Evolutionary conservation across 2,329 filamentous ascomycete genomes (phyloP).

Genomic region (Aspergillus sp.): DNA sequence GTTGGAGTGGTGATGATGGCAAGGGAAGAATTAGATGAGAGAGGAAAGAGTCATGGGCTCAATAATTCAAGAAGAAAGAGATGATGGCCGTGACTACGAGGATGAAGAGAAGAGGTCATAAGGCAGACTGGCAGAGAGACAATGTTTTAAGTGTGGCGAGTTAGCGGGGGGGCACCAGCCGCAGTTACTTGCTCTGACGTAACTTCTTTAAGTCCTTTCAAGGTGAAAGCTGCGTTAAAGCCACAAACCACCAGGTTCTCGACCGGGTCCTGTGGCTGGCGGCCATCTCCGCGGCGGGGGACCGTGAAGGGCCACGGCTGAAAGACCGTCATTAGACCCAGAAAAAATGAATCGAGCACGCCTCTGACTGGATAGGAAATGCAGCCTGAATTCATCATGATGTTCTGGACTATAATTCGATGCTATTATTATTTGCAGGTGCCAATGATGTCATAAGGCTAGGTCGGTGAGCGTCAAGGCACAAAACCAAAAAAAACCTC

Average conservation of each 20-base stretch:
- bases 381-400: slow-evolving; percentile 9
- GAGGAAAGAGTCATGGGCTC: neutral
- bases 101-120: slow-evolving; percentile 2
- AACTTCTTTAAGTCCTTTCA: neutral
- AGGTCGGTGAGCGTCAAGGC: neutral
- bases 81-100: slow-evolving; percentile 3
- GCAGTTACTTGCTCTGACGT: slow-evolving; percentile 11
- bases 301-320: neutral
- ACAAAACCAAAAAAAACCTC: neutral
- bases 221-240: neutral
- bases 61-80: neutral
- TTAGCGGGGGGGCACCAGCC: slow-evolving; percentile 12
- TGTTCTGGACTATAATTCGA: neutral
- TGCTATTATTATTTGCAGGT: neutral
- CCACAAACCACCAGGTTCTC: neutral
- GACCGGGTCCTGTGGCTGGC: neutral
- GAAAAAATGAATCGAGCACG: neutral
- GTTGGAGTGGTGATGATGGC: neutral
- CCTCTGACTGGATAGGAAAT: neutral
- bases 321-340: neutral
- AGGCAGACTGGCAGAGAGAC: slow-evolving; percentile 4
- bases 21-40: slow-evolving; percentile 1
- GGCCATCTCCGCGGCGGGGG: neutral
- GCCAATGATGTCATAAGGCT: neutral
- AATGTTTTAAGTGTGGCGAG: slow-evolving; percentile 16